Percentiles rank a stretch among this genome's conserved stretches.
Evolutionary conservation across 164 flowering plant genomes (phyloP).

Genomic region (Aristolochia contorta): DNA sequence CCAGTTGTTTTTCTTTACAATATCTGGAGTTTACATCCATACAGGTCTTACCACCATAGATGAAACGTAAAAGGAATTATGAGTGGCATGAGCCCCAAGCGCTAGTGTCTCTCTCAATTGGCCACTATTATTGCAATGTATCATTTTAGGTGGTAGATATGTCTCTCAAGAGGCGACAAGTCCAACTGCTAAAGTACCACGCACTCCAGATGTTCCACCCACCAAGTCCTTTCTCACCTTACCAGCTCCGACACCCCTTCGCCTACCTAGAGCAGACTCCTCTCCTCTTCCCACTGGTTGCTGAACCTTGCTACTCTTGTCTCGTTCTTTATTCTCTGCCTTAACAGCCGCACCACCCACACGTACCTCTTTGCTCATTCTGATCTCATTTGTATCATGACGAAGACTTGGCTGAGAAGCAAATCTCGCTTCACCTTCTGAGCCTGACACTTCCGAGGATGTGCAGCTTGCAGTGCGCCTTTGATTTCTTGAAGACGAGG

Average conservation of each 20-base stretch:
- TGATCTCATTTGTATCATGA: not conserved
- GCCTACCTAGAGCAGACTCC: not conserved
- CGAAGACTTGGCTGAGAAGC: not conserved
- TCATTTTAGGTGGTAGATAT: no score
- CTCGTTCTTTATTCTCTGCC: slow-evolving; percentile 4
- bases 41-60: no score
- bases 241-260: not conserved
- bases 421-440: not conserved
- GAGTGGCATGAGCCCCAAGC: no score
- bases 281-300: not conserved
- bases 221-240: slow-evolving; percentile 5
- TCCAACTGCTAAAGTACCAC: slow-evolving; percentile 1
- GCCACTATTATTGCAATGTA: no score
- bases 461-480: not conserved
- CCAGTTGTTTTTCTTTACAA: no score
- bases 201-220: not conserved
- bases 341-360: not conserved
- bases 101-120: no score
- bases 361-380: not conserved
- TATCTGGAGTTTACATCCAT: no score
- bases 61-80: no score
- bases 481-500: not conserved
- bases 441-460: not conserved
- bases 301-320: not conserved
- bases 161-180: slow-evolving; percentile 6